Evolutionary conservation across 306 rosid species (phyloP).

Genomic region (Dalbergia cochinchinensis): DNA sequence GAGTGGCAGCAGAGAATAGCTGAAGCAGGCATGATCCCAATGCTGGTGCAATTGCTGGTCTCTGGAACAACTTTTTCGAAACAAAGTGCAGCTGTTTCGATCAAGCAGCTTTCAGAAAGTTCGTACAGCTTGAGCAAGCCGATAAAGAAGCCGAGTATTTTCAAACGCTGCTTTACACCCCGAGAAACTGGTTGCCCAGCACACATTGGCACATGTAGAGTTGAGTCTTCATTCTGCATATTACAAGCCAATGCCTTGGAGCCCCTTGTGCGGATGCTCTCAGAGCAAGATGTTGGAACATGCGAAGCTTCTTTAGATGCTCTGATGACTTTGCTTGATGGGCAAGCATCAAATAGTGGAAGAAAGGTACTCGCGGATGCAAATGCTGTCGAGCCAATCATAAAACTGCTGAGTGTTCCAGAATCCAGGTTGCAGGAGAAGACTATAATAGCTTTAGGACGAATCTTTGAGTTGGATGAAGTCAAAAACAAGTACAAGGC

Average conservation of each 20-base stretch:
- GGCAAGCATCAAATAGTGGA: conserved; percentile 54
- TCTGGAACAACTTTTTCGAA: conserved; percentile 64
- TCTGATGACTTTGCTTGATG: conserved; percentile 58
- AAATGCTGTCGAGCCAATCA: conserved; percentile 57
- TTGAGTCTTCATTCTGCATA: conserved; percentile 69
- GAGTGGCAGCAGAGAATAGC: conserved; percentile 73
- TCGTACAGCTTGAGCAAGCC: conserved; percentile 61
- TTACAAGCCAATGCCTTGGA: conserved; percentile 66
- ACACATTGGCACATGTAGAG: conserved; percentile 61
- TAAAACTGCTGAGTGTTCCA: conserved; percentile 49
- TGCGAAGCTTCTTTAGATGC: conserved; percentile 74
- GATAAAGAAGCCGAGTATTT: conserved; percentile 50
- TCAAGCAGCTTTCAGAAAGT: conserved; percentile 74
- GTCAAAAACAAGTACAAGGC: conserved; percentile 49
- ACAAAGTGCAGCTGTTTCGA: conserved; percentile 63
- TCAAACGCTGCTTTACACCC: conserved; percentile 51
- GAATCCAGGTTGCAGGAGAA: conserved; percentile 57
- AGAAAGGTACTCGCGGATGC: conserved; percentile 61
- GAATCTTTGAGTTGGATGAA: conserved; percentile 62
- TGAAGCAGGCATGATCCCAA: conserved; percentile 64
- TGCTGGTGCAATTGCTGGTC: conserved; percentile 60
- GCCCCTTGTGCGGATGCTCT: conserved; percentile 70
- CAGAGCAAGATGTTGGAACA: conserved; percentile 52
- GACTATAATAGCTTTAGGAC: conserved; percentile 57
- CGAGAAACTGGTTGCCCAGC: conserved; percentile 59